Percentiles rank a stretch among this genome's conserved stretches.
Conservation (phyloP, 768 basidiomycete genomes). For the Jaapia argillacea region DNA sequence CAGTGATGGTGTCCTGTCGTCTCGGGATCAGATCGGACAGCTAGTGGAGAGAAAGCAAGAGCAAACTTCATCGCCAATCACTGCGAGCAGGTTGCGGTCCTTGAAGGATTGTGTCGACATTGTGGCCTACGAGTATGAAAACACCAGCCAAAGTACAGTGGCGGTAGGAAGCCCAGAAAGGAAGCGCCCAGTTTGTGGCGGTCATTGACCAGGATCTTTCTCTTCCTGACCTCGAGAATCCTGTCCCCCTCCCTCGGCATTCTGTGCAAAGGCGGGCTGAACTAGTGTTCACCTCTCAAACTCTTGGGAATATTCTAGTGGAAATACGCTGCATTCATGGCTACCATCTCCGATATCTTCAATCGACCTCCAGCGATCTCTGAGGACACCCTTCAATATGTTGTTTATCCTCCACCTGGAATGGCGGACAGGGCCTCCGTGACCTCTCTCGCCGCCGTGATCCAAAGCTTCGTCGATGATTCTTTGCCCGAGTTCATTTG, state of each 20-base stretch:
- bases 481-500: slow-evolving; percentile 59
- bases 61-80: slow-evolving; percentile 95
- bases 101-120: slow-evolving; percentile 57
- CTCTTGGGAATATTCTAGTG: no score
- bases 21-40: neutral
- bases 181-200: no score
- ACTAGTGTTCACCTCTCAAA: no score
- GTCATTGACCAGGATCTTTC: no score
- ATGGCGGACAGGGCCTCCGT: slow-evolving; percentile 49
- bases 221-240: no score
- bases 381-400: slow-evolving; percentile 79
- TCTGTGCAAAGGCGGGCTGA: no score
- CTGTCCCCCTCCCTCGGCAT: no score
- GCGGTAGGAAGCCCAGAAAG: no score
- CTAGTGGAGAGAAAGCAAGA: slow-evolving; percentile 1
- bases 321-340: neutral
- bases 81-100: slow-evolving; percentile 83
- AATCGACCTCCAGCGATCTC: slow-evolving; percentile 69
- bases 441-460: slow-evolving; percentile 58
- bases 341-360: slow-evolving; percentile 50
- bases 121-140: slow-evolving; percentile 4
- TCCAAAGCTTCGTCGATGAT: slow-evolving; percentile 43
- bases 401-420: slow-evolving; percentile 49
- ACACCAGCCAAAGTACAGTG: no score
- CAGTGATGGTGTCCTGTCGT: slow-evolving; percentile 89